Evolutionary conservation across 2,329 filamentous ascomycete species (phyloP).

Genomic region (Clonostachys rhizophaga): DNA sequence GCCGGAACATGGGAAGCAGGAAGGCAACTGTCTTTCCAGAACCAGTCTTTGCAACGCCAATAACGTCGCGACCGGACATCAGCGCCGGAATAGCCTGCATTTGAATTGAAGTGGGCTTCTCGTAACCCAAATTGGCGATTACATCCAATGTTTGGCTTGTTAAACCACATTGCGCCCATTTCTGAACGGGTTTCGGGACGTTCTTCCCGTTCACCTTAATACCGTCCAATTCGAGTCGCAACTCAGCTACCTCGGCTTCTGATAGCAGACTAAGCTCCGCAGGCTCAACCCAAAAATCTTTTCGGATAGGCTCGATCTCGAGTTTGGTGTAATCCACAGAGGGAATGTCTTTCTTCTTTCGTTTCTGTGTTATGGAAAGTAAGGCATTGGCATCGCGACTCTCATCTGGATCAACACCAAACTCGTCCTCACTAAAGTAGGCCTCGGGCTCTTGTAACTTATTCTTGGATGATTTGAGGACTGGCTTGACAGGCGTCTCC

Average conservation of each 20-base stretch:
- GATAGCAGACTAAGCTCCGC: slow-evolving; percentile 77
- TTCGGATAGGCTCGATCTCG: slow-evolving; percentile 79
- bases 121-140: slow-evolving; percentile 75
- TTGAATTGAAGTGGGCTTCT: slow-evolving; percentile 89
- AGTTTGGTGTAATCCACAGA: slow-evolving; percentile 81
- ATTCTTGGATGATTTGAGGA: slow-evolving; percentile 31
- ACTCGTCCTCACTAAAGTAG: slow-evolving; percentile 85
- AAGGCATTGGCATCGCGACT: slow-evolving; percentile 40
- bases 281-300: slow-evolving; percentile 93
- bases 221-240: slow-evolving; percentile 85
- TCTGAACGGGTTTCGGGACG: slow-evolving; percentile 88
- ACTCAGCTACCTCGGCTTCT: slow-evolving; percentile 74
- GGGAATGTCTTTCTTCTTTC: slow-evolving; percentile 95
- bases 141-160: slow-evolving; percentile 84
- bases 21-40: slow-evolving; percentile 98
- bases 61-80: slow-evolving; percentile 93
- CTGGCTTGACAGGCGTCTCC: slow-evolving; percentile 43
- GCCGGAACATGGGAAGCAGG: slow-evolving; percentile 92
- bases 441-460: slow-evolving; percentile 70
- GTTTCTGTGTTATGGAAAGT: slow-evolving; percentile 54
- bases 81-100: slow-evolving; percentile 91
- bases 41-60: slow-evolving; percentile 95
- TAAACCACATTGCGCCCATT: slow-evolving; percentile 93
- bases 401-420: slow-evolving; percentile 44
- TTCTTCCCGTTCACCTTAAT: slow-evolving; percentile 90